Percentiles rank a stretch among this genome's conserved stretches.
phyloP scores from a whole-genome alignment of 1,139 yeast genomes.

The Yamadazyma kanchanaburiensis region DNA sequence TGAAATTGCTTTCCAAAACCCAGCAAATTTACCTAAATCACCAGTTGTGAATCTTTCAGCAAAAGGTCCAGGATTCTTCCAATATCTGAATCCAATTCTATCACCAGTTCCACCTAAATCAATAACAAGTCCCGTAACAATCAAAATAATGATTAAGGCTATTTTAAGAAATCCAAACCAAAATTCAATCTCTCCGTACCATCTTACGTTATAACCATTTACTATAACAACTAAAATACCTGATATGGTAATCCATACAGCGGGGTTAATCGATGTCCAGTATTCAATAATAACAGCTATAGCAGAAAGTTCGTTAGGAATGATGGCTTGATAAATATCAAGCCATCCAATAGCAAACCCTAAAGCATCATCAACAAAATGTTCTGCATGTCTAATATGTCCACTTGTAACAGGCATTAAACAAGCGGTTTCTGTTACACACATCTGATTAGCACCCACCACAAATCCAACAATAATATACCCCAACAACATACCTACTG shows the following conservation, averaged over 20 bases:
- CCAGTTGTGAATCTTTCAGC: slow-evolving; percentile 55
- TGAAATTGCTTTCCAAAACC: slow-evolving; percentile 70
- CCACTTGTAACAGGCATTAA: slow-evolving; percentile 51
- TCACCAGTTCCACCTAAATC: slow-evolving; percentile 39
- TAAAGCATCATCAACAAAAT: slow-evolving; percentile 32
- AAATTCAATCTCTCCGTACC: slow-evolving; percentile 46
- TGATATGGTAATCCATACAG: slow-evolving; percentile 41
- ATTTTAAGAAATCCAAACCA: slow-evolving; percentile 43
- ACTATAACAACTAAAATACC: slow-evolving; percentile 30
- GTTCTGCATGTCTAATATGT: slow-evolving; percentile 38
- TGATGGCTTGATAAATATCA: slow-evolving; percentile 43
- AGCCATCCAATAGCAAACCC: slow-evolving; percentile 49
- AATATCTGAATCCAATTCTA: slow-evolving; percentile 37
- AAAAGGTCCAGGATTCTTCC: slow-evolving; percentile 48
- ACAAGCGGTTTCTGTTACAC: slow-evolving; percentile 60
- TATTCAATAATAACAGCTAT: slow-evolving; percentile 39
- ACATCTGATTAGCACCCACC: slow-evolving; percentile 55
- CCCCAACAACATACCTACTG: slow-evolving; percentile 48
- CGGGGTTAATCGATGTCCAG: slow-evolving; percentile 37
- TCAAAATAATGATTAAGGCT: slow-evolving; percentile 51
- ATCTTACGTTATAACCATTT: slow-evolving; percentile 40
- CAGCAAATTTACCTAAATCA: slow-evolving; percentile 55
- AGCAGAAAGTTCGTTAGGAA: slow-evolving; percentile 42
- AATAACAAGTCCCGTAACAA: slow-evolving; percentile 38
- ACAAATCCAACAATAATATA: slow-evolving; percentile 49